Evolutionary conservation across 1,284 basidiomycete genomes (phyloP).

Genomic region (Sphaerobolus stellatus): DNA sequence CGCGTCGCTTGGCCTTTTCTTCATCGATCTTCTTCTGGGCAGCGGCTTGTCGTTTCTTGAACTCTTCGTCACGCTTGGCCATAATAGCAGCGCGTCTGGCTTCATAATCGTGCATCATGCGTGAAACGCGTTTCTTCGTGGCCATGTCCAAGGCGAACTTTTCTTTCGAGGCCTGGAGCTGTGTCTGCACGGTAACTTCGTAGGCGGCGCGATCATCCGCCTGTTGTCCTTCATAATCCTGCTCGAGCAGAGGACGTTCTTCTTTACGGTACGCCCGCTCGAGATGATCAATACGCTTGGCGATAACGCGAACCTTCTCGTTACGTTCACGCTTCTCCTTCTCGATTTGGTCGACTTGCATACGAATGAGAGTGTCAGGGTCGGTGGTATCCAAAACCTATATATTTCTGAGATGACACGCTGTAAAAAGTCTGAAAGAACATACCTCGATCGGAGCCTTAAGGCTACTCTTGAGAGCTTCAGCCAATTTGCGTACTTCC

Average conservation of each 20-base stretch:
- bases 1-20: constrained; percentile 79
- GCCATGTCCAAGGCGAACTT: constrained; percentile 72
- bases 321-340: constrained; percentile 93
- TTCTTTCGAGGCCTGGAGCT: constrained; percentile 58
- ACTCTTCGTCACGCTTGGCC: constrained; percentile 69
- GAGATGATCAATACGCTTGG: constrained; percentile 92
- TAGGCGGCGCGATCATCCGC: constrained; percentile 71
- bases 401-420: constrained; percentile 12
- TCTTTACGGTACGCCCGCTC: constrained; percentile 97
- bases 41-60: constrained; percentile 57
- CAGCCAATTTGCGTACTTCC: constrained; percentile 89
- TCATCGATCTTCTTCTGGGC: constrained; percentile 77
- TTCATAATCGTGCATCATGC: constrained; percentile 78
- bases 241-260: constrained; percentile 81
- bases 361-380: constrained; percentile 84
- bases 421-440: constrained; percentile 16
- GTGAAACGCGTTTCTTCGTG: constrained; percentile 74
- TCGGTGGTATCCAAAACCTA: constrained; percentile 84
- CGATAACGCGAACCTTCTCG: constrained; percentile 80
- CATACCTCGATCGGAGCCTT: constrained; percentile 82
- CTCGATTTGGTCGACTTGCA: constrained; percentile 94
- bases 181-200: constrained; percentile 61
- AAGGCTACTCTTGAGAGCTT: constrained; percentile 81
- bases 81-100: constrained; percentile 61
- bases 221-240: constrained; percentile 91